phyloP scores from a whole-genome alignment of 331 rosid genomes.

The Saraca asoca region DNA sequence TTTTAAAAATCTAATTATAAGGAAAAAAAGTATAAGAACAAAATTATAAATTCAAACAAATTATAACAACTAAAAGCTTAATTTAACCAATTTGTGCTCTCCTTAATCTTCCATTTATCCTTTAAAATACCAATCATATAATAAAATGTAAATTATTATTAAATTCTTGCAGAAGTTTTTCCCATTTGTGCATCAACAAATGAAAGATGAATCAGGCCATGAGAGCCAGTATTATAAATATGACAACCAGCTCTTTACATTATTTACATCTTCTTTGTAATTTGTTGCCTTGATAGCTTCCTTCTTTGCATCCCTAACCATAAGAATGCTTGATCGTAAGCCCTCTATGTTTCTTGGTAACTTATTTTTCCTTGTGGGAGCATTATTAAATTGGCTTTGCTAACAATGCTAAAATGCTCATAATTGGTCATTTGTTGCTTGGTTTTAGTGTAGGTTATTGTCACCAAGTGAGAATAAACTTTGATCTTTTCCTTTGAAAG shows the following conservation, averaged over 20 bases:
- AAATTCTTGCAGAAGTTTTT: constrained; percentile 42
- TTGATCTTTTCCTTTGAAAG: too few species aligned
- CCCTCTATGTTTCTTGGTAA: constrained; percentile 46
- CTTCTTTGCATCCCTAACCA: constrained; percentile 22
- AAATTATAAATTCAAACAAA: too few species aligned
- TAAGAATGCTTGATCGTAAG: constrained; percentile 38
- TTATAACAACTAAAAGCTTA: too few species aligned
- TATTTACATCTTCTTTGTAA: constrained; percentile 58
- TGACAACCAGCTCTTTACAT: constrained; percentile 38
- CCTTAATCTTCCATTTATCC: too few species aligned
- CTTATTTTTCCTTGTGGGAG: constrained; percentile 40
- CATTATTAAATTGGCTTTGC: constrained; percentile 47
- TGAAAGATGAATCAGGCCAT: constrained; percentile 16
- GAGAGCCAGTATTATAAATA: constrained; percentile 50
- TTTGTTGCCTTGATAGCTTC: constrained; percentile 50
- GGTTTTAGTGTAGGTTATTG: constrained; percentile 56
- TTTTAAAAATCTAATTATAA: too few species aligned
- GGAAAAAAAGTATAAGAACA: too few species aligned
- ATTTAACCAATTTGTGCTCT: too few species aligned
- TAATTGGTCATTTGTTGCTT: constrained; percentile 46
- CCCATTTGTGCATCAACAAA: constrained; percentile 45
- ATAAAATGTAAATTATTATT: too few species aligned
- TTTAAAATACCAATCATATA: too few species aligned
- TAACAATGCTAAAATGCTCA: constrained; percentile 27
- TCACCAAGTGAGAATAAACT: constrained; percentile 35